These are phyloP conservation scores for Coccomyxa sp. DNA, from an alignment of 139 green algal species.

Conservation along the genomic window DNA sequence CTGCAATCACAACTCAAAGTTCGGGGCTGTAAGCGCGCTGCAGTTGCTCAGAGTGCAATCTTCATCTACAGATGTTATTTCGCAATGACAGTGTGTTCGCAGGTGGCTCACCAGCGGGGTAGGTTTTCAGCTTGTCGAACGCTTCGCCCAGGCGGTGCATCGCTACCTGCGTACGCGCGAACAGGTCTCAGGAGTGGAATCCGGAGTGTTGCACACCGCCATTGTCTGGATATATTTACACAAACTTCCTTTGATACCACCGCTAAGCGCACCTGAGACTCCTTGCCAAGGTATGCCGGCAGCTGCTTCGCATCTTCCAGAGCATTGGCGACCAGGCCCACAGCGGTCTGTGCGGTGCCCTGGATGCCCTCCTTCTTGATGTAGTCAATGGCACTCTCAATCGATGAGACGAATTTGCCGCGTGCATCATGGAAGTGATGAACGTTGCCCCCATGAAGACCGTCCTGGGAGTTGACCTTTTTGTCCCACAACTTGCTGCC, in stretches of 20 bases:
- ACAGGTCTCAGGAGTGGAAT: too few relatives aligned
- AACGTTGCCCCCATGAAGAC: conserved; percentile 38
- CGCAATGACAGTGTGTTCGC: too few relatives aligned
- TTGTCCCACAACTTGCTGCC: conserved; percentile 23
- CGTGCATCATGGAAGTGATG: conserved; percentile 28
- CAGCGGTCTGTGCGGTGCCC: conserved; percentile 26
- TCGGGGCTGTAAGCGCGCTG: not conserved
- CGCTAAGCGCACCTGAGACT: conserved; percentile 10
- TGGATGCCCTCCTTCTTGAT: conserved; percentile 35
- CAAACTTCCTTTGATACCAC: too few relatives aligned
- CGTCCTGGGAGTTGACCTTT: conserved; percentile 28
- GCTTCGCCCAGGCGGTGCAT: conserved; percentile 1
- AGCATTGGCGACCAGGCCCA: conserved; percentile 28
- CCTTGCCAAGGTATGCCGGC: conserved; percentile 16
- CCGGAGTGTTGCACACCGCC: too few relatives aligned
- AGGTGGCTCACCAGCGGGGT: conserved; percentile 12
- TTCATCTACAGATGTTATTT: not conserved
- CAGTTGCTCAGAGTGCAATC: not conserved
- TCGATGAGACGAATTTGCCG: conserved; percentile 43
- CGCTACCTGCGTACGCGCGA: not conserved
- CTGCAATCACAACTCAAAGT: conserved; percentile 4
- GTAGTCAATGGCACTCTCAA: conserved; percentile 37
- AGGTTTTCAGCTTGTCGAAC: conserved; percentile 1
- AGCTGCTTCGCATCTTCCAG: conserved; percentile 38
- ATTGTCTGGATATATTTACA: too few relatives aligned